These are phyloP conservation scores for Oidiodendron maius DNA, from an alignment of 495 filamentous ascomycete genomes.

Conservation along the genomic window DNA sequence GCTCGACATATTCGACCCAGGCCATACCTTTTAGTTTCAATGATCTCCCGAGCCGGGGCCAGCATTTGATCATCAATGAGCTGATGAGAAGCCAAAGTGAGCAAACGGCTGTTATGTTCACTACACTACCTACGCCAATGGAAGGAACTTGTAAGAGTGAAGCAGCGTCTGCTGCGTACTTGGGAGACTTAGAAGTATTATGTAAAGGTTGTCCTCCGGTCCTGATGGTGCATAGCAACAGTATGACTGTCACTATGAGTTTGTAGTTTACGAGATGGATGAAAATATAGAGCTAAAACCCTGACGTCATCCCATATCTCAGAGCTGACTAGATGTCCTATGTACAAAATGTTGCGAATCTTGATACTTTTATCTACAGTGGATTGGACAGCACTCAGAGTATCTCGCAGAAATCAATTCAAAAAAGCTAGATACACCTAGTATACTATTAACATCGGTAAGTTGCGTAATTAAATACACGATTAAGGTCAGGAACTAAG, in stretches of 20 bases:
- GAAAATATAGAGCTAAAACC: background rate
- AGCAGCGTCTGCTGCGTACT: constrained; percentile 61
- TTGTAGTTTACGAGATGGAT: constrained; percentile 14
- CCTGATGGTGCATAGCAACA: constrained; percentile 80
- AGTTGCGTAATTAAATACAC: too few relatives aligned
- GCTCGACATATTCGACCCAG: constrained; percentile 56
- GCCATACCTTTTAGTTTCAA: constrained; percentile 72
- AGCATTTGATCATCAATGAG: constrained; percentile 83
- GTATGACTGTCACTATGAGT: constrained; percentile 79
- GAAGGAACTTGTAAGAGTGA: constrained; percentile 69
- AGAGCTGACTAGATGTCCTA: too few relatives aligned
- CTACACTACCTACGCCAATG: constrained; percentile 69
- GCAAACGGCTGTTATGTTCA: constrained; percentile 78
- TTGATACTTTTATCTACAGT: too few relatives aligned
- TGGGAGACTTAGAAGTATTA: constrained; percentile 71
- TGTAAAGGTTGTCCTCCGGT: constrained; percentile 63
- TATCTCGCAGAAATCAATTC: too few relatives aligned
- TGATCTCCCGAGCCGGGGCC: constrained; percentile 73
- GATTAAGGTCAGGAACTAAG: too few relatives aligned
- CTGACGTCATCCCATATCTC: too few relatives aligned
- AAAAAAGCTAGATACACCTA: too few relatives aligned
- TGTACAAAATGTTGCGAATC: too few relatives aligned
- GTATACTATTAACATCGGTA: too few relatives aligned
- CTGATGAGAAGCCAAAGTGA: constrained; percentile 63
- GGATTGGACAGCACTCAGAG: too few relatives aligned